Base-by-base conservation (phyloP, 208 protist species). In the Leishmania guyanensis region DNA sequence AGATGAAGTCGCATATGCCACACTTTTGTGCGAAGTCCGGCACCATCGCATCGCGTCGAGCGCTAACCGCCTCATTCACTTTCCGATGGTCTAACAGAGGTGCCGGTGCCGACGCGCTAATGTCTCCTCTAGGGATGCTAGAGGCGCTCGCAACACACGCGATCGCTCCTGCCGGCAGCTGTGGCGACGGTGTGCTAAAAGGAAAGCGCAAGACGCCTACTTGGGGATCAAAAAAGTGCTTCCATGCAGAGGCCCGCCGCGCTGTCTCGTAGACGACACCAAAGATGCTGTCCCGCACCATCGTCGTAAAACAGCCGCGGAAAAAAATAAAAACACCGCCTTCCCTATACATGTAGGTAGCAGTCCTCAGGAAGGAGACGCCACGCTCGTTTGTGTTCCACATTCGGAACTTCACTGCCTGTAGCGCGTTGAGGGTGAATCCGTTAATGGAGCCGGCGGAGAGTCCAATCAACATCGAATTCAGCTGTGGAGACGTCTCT, bases 371-470 rank as follows among this genome's bases (percentile, higher is more conserved):
- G 84, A 98, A 98, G 3, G 86, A 92, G 51, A 90, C 76, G 54
- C 88, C 86, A 43, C 77, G 81, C 36, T 79, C 84, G 50, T 94
- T 86, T 1, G 75, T 86, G 85, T 91, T 96, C 93, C 95, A 98
- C 95, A 97, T 98, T 51, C 92, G 90, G 66, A 96, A 98, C 84
- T 98, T 98, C 29, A 98, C 92, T 26, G 90, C 90, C 80, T 98
- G 95, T 50, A 98, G 84, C 20, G 87, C 87, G 81, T 98, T 98
- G 50, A 98, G 89, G 36, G 93, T 80, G 36, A 92, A 84, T 2
- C 93, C 95, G 79, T 96, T 98, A 9, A 96, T 71, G 9, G 91
- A 90, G 14, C 95, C 95, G 16, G 95, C 95, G 10, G 88, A 74
- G 16, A 94, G 80, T 3, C 95, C 95, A 77, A 97, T 92, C 26